These are phyloP conservation scores for Starmerella khaoyaiensis DNA, from an alignment of 805 yeast genomes.

Conservation along the genomic window DNA sequence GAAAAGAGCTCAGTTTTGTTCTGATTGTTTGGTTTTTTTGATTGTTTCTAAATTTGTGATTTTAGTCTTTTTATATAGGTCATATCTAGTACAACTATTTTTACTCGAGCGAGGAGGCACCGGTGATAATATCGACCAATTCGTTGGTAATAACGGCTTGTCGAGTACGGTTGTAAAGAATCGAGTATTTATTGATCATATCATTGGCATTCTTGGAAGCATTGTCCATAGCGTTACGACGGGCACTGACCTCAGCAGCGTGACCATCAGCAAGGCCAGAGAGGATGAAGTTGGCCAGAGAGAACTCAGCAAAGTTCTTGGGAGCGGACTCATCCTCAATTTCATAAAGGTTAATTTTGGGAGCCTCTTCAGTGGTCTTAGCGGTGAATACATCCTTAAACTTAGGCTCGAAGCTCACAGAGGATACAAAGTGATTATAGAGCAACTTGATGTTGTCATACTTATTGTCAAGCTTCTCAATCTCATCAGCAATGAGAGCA, in stretches of 20 bases:
- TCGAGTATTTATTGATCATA: conserved; percentile 91
- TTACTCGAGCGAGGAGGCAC: conserved; percentile 97
- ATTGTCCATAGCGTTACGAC: conserved; percentile 99
- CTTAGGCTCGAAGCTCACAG: conserved; percentile 83
- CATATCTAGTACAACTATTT: background rate
- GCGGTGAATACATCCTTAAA: conserved; percentile 52
- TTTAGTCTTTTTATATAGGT: too few species aligned
- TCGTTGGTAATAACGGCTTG: conserved; percentile 99
- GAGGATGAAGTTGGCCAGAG: conserved; percentile 78
- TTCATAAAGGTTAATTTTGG: conserved; percentile 71
- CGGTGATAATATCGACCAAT: conserved; percentile 97
- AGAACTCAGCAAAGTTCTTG: conserved; percentile 55
- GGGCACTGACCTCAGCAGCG: conserved; percentile 94
- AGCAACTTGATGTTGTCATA: conserved; percentile 69
- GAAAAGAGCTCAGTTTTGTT: too few species aligned
- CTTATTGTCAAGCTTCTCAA: conserved; percentile 40
- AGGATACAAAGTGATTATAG: conserved; percentile 77
- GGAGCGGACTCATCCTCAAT: conserved; percentile 39
- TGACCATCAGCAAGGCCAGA: conserved; percentile 95
- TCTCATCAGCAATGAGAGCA: conserved; percentile 75
- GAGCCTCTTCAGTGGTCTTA: conserved; percentile 65
- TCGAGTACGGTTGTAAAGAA: conserved; percentile 97
- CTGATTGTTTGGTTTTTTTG: too few species aligned
- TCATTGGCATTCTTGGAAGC: conserved; percentile 99
- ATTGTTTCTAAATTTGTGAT: too few species aligned